phyloP scores from a whole-genome alignment of 345 rosid genomes.

The Eucalyptus camaldulensis region DNA sequence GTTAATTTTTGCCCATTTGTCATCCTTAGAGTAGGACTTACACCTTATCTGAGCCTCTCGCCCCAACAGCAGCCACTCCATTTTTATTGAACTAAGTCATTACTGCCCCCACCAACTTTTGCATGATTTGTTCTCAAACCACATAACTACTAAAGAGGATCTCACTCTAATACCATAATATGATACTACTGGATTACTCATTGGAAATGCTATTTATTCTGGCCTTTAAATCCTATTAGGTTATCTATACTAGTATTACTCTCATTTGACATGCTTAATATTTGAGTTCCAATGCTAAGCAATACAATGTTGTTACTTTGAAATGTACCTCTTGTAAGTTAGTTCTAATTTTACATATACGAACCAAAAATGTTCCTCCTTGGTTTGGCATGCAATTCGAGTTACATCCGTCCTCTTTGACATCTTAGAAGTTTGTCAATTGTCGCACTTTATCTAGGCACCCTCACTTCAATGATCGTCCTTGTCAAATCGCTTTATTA shows the following conservation, averaged over 20 bases:
- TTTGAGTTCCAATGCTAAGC: neutral
- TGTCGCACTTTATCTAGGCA: neutral
- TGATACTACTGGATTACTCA: neutral
- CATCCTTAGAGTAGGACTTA: neutral
- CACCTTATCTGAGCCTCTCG: neutral
- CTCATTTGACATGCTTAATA: neutral
- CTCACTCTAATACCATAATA: neutral
- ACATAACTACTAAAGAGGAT: neutral
- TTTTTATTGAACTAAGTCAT: neutral
- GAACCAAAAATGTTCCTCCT: neutral
- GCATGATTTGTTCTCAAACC: accelerated
- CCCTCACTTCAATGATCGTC: neutral
- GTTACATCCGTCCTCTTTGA: accelerated
- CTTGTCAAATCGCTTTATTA: too few species aligned
- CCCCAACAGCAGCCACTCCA: accelerated
- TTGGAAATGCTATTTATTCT: accelerated
- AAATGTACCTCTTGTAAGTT: neutral
- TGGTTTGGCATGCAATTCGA: neutral
- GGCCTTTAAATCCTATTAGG: neutral
- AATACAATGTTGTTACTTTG: neutral
- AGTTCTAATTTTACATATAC: neutral
- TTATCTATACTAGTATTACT: neutral
- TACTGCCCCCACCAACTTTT: accelerated
- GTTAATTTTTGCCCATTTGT: neutral
- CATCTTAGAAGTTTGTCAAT: neutral